phyloP scores from a whole-genome alignment of 106 monocot genomes.

The Dioscorea zingiberensis region DNA sequence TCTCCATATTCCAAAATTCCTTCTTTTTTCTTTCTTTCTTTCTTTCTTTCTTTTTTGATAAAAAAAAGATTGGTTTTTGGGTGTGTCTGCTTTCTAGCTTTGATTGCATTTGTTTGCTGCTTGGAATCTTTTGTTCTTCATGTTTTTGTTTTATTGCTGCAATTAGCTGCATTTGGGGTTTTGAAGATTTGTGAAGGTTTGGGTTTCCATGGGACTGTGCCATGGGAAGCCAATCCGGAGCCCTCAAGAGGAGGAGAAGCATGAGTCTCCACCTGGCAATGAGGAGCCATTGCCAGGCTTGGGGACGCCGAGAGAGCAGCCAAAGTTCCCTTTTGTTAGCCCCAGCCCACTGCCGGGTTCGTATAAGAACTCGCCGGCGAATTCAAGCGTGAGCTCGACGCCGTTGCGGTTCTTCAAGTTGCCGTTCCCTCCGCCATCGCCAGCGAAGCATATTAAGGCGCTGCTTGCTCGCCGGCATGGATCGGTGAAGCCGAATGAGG shows the following conservation, averaged over 20 bases:
- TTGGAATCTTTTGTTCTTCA: neutral
- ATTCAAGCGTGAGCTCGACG: conserved; percentile 25
- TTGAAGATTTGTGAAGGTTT: neutral
- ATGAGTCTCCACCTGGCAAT: neutral
- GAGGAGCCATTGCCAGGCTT: conserved; percentile 10
- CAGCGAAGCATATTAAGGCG: conserved; percentile 47
- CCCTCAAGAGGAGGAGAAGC: conserved; percentile 1
- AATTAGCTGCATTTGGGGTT: neutral
- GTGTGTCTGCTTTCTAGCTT: neutral
- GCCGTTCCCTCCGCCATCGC: conserved; percentile 57
- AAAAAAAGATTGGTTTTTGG: neutral
- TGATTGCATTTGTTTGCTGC: neutral
- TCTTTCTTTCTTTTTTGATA: neutral
- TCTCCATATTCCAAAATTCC: neutral
- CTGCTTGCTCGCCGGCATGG: conserved; percentile 33
- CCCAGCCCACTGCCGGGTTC: conserved; percentile 34
- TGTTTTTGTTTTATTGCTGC: neutral
- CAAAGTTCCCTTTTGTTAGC: conserved; percentile 38
- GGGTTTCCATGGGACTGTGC: conserved; percentile 37
- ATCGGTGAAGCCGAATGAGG: conserved; percentile 18
- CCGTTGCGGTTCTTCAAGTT: conserved; percentile 51
- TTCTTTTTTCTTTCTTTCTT: neutral
- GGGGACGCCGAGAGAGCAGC: conserved; percentile 16
- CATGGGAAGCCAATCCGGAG: conserved; percentile 28
- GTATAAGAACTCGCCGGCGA: conserved; percentile 31